Conservation (phyloP, 129 eudicot species). For the Lactuca sativa region DNA sequence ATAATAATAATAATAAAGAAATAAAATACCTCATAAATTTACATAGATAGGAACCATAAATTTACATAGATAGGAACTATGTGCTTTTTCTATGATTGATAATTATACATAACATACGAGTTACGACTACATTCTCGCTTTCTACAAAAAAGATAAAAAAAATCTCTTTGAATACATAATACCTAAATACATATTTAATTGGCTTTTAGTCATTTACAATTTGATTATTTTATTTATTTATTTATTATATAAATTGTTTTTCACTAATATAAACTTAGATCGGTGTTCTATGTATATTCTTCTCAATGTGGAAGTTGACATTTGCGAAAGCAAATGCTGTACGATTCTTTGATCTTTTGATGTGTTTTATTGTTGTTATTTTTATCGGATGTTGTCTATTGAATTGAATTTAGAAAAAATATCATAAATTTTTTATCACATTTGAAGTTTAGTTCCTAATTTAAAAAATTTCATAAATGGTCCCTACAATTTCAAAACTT, state of each 20-base stretch:
- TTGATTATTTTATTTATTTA: background rate
- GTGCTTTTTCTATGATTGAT: constrained; percentile 28
- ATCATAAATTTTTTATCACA: too few relatives aligned
- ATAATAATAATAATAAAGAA: too few relatives aligned
- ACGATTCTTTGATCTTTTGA: constrained; percentile 9
- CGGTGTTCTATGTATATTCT: background rate
- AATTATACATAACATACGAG: constrained; percentile 13
- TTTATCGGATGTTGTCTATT: background rate
- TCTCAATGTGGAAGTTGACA: constrained; percentile 21
- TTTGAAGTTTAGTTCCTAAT: too few relatives aligned
- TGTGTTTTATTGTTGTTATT: background rate
- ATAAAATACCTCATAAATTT: constrained; percentile 27
- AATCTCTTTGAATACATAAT: constrained; percentile 5
- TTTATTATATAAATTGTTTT: background rate
- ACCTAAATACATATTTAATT: background rate
- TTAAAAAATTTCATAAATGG: too few relatives aligned
- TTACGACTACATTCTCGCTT: constrained; percentile 22
- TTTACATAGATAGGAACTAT: constrained; percentile 33
- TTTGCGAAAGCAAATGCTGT: constrained; percentile 5
- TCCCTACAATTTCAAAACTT: too few relatives aligned
- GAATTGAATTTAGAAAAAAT: background rate
- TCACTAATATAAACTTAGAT: constrained; percentile 1
- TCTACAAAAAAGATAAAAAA: constrained; percentile 16
- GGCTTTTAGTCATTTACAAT: constrained; percentile 1
- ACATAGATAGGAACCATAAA: constrained; percentile 33